These are phyloP conservation scores for Neocallimastix lanati DNA, from an alignment of 192 early-diverging fungal genomes.

Conservation along the genomic window DNA sequence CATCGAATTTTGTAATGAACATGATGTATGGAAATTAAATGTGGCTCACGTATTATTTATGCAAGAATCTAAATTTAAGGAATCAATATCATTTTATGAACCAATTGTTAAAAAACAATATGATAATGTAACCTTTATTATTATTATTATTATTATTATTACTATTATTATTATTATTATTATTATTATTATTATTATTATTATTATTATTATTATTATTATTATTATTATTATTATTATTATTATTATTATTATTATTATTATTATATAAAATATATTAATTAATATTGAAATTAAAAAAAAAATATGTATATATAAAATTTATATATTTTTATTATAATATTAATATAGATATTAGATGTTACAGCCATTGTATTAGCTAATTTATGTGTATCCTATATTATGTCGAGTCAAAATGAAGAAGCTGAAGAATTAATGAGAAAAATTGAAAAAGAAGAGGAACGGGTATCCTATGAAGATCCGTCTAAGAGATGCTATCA, in stretches of 20 bases:
- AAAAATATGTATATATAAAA: too few relatives aligned
- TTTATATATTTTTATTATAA: neutral
- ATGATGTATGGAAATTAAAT: conserved; percentile 47
- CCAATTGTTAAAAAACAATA: conserved; percentile 42
- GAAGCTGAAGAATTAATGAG: conserved; percentile 49
- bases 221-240: too few relatives aligned
- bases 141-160: too few relatives aligned
- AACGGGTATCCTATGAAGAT: conserved; percentile 35
- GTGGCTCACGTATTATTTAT: conserved; percentile 48
- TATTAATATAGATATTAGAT: conserved; percentile 21
- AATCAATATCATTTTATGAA: conserved; percentile 46
- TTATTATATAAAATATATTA: too few relatives aligned
- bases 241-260: too few relatives aligned
- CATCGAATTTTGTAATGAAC: conserved; percentile 49
- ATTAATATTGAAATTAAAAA: too few relatives aligned
- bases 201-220: too few relatives aligned
- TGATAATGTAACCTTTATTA: conserved; percentile 21
- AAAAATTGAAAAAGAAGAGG: conserved; percentile 47
- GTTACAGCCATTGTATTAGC: conserved; percentile 43
- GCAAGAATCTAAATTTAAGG: conserved; percentile 50
- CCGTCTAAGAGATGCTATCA: conserved; percentile 33
- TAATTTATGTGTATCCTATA: conserved; percentile 42
- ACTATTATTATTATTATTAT: too few relatives aligned
- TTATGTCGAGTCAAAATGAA: conserved; percentile 49
- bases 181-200: too few relatives aligned